phyloP scores from a whole-genome alignment of 192 early-diverging fungal species.

The Piromyces finnis region DNA sequence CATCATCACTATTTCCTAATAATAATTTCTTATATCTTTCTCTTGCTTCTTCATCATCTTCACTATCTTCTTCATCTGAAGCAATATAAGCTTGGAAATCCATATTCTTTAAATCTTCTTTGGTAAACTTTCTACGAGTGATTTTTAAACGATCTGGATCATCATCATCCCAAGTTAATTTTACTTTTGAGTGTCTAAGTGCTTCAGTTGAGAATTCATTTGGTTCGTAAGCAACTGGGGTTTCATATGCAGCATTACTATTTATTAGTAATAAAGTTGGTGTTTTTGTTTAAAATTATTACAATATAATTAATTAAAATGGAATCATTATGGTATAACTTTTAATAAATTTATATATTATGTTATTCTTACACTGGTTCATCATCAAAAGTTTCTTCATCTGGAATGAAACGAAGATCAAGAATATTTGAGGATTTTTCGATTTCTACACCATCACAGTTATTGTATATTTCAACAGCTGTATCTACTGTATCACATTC shows the following conservation, averaged over 20 bases:
- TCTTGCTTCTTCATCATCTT: conserved; percentile 14
- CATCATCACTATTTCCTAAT: conserved; percentile 4
- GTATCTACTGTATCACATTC: conserved; percentile 77
- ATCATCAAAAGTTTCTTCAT: conserved; percentile 73
- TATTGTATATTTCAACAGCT: conserved; percentile 54
- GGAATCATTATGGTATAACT: too few relatives aligned
- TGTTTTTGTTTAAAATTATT: too few relatives aligned
- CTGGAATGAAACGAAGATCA: conserved; percentile 84
- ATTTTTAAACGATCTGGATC: conserved; percentile 63
- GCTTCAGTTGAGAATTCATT: conserved; percentile 21
- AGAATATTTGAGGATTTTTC: conserved; percentile 83
- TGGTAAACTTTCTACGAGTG: conserved; percentile 66
- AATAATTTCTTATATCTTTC: conserved; percentile 2
- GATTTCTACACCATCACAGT: conserved; percentile 84
- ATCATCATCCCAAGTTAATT: conserved; percentile 90
- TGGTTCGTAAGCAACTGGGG: conserved; percentile 12
- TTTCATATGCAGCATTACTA: conserved; percentile 7
- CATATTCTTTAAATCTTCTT: conserved; percentile 75
- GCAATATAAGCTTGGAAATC: conserved; percentile 84
- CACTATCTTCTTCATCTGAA: conserved; percentile 38
- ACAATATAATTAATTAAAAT: too few relatives aligned
- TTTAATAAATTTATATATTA: too few relatives aligned
- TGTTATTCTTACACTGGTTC: conserved; percentile 17
- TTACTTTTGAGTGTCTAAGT: conserved; percentile 81
- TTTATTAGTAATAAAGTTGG: too few relatives aligned